These are phyloP conservation scores for Boletus subparvulus DNA, from an alignment of 768 basidiomycete species.

Conservation along the genomic window DNA sequence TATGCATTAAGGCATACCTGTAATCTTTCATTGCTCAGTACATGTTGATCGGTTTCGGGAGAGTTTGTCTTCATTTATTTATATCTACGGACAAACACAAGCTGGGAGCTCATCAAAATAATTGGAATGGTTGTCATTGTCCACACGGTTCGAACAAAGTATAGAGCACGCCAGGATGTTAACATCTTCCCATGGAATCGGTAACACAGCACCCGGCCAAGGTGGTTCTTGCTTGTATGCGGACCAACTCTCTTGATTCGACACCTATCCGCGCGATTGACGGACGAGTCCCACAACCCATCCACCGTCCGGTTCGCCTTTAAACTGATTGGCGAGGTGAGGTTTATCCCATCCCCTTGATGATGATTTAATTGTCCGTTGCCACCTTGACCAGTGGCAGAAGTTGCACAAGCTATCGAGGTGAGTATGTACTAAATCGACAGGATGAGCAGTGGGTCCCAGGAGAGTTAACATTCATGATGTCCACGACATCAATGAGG, in stretches of 20 bases:
- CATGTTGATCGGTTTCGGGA: neutral
- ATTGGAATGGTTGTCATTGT: too few species aligned
- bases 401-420: too few species aligned
- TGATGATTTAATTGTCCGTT: neutral
- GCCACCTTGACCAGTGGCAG: too few species aligned
- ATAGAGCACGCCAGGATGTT: neutral
- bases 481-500: neutral
- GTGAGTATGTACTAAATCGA: neutral
- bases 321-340: too few species aligned
- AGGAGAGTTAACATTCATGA: neutral
- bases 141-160: neutral
- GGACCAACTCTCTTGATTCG: neutral
- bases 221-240: neutral
- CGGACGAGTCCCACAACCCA: neutral
- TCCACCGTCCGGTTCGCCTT: neutral
- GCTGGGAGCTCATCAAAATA: neutral
- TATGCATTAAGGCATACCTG: slow-evolving; percentile 4
- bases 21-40: neutral
- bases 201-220: neutral
- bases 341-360: too few species aligned
- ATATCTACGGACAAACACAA: neutral
- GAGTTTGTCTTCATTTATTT: neutral
- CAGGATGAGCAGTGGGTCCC: too few species aligned
- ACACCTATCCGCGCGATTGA: neutral
- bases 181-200: neutral